These are phyloP conservation scores for Diaporthe aspalathi DNA, from an alignment of 2,329 filamentous ascomycete species.

Conservation along the genomic window DNA sequence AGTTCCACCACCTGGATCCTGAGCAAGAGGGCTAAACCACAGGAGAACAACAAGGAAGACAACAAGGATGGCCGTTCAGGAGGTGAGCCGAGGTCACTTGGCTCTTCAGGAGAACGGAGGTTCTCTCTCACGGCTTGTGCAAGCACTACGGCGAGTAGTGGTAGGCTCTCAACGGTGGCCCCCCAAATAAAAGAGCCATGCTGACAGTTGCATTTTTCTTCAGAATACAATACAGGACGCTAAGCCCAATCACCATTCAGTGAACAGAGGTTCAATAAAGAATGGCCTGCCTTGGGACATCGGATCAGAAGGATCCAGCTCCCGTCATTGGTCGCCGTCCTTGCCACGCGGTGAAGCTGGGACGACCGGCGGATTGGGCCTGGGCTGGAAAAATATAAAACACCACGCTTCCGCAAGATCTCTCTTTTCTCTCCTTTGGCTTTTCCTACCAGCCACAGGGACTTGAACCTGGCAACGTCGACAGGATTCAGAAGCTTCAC, in stretches of 20 bases:
- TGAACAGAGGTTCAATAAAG: neutral
- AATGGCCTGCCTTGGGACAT: neutral
- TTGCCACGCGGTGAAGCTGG: neutral
- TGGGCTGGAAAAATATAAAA: neutral
- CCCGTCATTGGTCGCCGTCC: neutral
- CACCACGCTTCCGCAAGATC: neutral
- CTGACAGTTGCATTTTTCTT: neutral
- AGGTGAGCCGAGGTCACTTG: too few relatives aligned
- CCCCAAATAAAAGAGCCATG: neutral
- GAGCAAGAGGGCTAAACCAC: too few relatives aligned
- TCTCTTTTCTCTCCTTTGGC: neutral
- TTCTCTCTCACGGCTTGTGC: too few relatives aligned
- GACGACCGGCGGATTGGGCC: neutral
- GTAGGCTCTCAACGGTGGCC: neutral
- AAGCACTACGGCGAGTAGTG: too few relatives aligned
- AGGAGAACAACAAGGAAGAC: too few relatives aligned
- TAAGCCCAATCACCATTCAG: neutral
- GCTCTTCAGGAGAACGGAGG: too few relatives aligned
- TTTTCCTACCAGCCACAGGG: neutral
- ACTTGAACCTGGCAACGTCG: neutral
- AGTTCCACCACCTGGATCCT: too few relatives aligned
- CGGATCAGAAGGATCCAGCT: neutral
- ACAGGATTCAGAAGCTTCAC: neutral
- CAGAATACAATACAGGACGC: neutral
- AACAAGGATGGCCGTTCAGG: too few relatives aligned